These are phyloP conservation scores for Aspergillus carlsbadensis DNA, from an alignment of 495 filamentous ascomycete species.

Conservation along the genomic window DNA sequence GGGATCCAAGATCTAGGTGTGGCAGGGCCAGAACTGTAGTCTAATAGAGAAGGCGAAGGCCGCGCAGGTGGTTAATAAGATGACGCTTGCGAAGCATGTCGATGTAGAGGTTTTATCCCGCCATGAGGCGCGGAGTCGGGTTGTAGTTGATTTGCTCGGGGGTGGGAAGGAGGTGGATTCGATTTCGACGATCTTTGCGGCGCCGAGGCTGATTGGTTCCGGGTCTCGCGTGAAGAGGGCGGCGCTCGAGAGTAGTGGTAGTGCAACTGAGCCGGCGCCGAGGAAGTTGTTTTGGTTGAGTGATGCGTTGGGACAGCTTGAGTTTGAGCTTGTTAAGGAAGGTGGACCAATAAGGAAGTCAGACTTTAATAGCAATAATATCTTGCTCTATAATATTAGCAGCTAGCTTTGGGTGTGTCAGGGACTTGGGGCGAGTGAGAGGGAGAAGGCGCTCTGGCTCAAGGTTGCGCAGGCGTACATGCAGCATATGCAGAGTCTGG, in stretches of 20 bases:
- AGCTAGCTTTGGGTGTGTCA: constrained; percentile 60
- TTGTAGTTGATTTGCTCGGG: constrained; percentile 53
- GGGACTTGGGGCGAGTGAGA: constrained; percentile 49
- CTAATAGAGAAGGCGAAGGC: constrained; percentile 66
- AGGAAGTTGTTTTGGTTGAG: constrained; percentile 54
- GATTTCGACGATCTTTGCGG: background rate
- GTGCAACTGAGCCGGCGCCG: constrained; percentile 20
- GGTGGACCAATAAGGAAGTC: constrained; percentile 33
- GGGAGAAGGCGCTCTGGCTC: constrained; percentile 57
- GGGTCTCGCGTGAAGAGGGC: constrained; percentile 11
- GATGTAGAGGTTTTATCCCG: constrained; percentile 62
- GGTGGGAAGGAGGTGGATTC: constrained; percentile 46
- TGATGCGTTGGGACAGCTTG: constrained; percentile 51
- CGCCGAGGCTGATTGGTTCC: background rate
- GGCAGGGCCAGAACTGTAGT: constrained; percentile 61
- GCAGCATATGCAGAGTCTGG: constrained; percentile 41
- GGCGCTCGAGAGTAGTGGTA: constrained; percentile 8
- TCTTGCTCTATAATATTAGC: constrained; percentile 58
- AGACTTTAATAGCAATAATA: constrained; percentile 54
- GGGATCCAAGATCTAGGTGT: constrained; percentile 61
- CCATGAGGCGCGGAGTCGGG: constrained; percentile 49
- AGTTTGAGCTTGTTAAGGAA: constrained; percentile 55
- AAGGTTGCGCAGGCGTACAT: constrained; percentile 56
- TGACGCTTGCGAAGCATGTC: constrained; percentile 59
- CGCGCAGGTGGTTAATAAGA: constrained; percentile 60